These are phyloP conservation scores for Orbilia oligospora DNA, from an alignment of 2,329 filamentous ascomycete genomes.

Conservation along the genomic window DNA sequence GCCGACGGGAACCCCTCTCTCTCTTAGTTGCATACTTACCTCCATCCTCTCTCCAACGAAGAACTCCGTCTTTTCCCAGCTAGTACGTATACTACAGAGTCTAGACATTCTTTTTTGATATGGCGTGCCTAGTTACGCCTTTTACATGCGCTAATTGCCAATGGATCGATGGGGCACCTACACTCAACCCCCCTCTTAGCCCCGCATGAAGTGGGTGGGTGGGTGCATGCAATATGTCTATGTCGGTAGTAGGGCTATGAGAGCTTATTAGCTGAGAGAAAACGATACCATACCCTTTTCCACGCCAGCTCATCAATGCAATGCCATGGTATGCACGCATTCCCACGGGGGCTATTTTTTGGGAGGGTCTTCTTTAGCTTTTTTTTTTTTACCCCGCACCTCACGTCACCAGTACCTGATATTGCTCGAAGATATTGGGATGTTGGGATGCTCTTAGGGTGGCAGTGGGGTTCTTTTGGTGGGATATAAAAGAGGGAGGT, in stretches of 20 bases:
- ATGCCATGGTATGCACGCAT: conserved; percentile 3
- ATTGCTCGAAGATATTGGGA: conserved; percentile 23
- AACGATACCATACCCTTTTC: conserved; percentile 11
- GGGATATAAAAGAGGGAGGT: conserved; percentile 39
- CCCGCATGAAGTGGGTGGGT: conserved; percentile 4
- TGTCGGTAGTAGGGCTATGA: conserved; percentile 29
- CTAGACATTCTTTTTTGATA: not conserved
- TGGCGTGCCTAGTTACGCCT: conserved; percentile 22
- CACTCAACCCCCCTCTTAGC: not conserved
- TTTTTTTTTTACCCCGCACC: conserved; percentile 50
- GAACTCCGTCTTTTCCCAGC: not conserved
- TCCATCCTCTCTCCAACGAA: too few relatives aligned
- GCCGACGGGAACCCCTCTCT: conserved; percentile 8
- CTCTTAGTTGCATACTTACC: not conserved
- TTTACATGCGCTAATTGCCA: conserved; percentile 36
- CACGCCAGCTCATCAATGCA: conserved; percentile 56
- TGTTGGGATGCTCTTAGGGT: conserved; percentile 8
- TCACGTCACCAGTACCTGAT: conserved; percentile 55
- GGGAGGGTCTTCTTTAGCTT: not conserved
- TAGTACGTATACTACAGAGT: not conserved
- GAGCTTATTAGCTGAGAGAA: conserved; percentile 32
- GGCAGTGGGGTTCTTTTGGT: conserved; percentile 1
- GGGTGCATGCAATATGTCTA: conserved; percentile 5
- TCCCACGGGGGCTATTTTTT: conserved; percentile 22
- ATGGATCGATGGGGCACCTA: conserved; percentile 6